Evolutionary conservation across 805 yeast genomes (phyloP).

Genomic region (Yarrowia keelungensis): DNA sequence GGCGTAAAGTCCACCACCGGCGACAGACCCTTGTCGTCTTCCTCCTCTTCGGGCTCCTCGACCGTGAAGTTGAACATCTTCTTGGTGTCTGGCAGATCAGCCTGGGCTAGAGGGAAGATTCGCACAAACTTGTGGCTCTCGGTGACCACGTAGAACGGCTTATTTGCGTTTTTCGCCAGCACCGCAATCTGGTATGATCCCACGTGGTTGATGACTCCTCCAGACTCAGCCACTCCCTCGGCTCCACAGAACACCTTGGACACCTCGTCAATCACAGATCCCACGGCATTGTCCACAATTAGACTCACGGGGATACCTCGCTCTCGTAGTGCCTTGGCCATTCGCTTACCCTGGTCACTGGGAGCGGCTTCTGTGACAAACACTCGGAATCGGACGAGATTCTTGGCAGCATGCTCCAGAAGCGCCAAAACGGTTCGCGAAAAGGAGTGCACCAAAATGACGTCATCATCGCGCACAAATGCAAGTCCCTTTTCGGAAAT

Average conservation of each 20-base stretch:
- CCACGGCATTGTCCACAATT: slow-evolving; percentile 92
- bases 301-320: slow-evolving; percentile 85
- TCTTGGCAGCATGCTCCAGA: slow-evolving; percentile 75
- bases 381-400: slow-evolving; percentile 83
- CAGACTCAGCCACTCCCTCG: slow-evolving; percentile 98
- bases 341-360: slow-evolving; percentile 71
- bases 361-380: slow-evolving; percentile 94
- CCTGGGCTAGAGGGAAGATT: slow-evolving; percentile 91
- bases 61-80: slow-evolving; percentile 57
- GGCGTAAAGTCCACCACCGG: slow-evolving; percentile 92
- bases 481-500: slow-evolving; percentile 88
- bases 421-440: slow-evolving; percentile 88
- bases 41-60: slow-evolving; percentile 44
- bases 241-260: slow-evolving; percentile 97
- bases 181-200: slow-evolving; percentile 97
- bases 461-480: slow-evolving; percentile 92
- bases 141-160: slow-evolving; percentile 92
- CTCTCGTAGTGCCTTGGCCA: slow-evolving; percentile 71
- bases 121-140: slow-evolving; percentile 97
- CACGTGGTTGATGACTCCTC: slow-evolving; percentile 91
- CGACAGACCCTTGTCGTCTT: slow-evolving; percentile 53
- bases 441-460: slow-evolving; percentile 83
- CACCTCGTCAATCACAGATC: slow-evolving; percentile 86
- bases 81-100: slow-evolving; percentile 74
- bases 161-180: slow-evolving; percentile 85